These are phyloP conservation scores for Neofusicoccum parvum DNA, from an alignment of 2,329 filamentous ascomycete species.

Conservation along the genomic window DNA sequence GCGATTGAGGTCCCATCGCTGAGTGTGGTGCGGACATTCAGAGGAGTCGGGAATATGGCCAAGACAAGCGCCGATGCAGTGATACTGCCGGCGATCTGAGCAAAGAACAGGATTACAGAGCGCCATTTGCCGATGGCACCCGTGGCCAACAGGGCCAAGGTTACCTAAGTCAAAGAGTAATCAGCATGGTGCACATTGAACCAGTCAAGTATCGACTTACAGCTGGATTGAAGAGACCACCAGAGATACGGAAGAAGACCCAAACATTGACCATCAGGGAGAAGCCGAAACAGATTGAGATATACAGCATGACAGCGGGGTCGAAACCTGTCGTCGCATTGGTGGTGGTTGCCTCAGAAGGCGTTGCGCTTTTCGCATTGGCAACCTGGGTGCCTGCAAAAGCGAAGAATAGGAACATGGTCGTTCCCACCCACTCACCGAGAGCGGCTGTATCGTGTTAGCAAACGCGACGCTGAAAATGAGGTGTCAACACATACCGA, in stretches of 20 bases:
- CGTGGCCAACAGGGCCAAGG: slow-evolving; percentile 41
- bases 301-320: slow-evolving; percentile 43
- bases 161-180: slow-evolving; percentile 30
- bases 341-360: slow-evolving; percentile 43
- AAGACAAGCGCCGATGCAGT: slow-evolving; percentile 32
- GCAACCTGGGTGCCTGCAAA: slow-evolving; percentile 48
- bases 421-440: slow-evolving; percentile 20
- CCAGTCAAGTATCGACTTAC: slow-evolving; percentile 37
- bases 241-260: slow-evolving; percentile 43
- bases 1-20: slow-evolving; percentile 34
- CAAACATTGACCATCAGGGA: slow-evolving; percentile 45
- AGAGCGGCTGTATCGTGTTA: neutral
- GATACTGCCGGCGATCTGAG: slow-evolving; percentile 32
- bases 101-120: slow-evolving; percentile 36
- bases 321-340: slow-evolving; percentile 49
- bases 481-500: neutral
- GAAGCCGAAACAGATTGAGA: slow-evolving; percentile 42
- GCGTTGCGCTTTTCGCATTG: slow-evolving; percentile 42
- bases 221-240: slow-evolving; percentile 44
- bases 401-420: slow-evolving; percentile 27
- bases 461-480: neutral
- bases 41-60: slow-evolving; percentile 34
- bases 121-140: slow-evolving; percentile 32
- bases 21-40: slow-evolving; percentile 37
- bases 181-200: slow-evolving; percentile 26